Conservation (phyloP, 2,329 filamentous ascomycete genomes). For the Fragosphaeria purpurea region DNA sequence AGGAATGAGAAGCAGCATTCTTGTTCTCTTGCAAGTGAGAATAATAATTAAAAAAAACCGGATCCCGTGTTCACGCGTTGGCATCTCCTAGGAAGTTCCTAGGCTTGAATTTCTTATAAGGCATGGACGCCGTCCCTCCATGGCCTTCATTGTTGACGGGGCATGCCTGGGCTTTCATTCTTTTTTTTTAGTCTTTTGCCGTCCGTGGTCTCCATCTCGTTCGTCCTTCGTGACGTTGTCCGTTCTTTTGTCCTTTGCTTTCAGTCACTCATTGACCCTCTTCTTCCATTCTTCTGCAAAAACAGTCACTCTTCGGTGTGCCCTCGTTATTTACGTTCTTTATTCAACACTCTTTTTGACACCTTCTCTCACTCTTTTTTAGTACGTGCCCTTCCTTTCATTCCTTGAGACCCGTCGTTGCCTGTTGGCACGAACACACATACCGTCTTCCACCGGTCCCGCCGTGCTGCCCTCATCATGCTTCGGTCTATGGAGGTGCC, state of each 20-base stretch:
- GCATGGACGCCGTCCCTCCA: conserved; percentile 8
- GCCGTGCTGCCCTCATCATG: background rate
- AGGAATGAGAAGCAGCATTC: conserved; percentile 11
- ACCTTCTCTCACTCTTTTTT: background rate
- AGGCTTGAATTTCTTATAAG: conserved; percentile 8
- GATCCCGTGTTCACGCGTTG: conserved; percentile 9
- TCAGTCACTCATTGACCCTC: conserved; percentile 1
- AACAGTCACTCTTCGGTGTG: background rate
- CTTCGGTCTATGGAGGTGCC: conserved; percentile 27
- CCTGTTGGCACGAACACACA: conserved; percentile 1
- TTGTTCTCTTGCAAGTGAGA: background rate
- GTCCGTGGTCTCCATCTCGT: too few species aligned
- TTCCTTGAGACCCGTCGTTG: conserved; percentile 17
- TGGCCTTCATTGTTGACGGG: conserved; percentile 7
- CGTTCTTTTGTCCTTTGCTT: background rate
- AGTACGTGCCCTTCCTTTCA: background rate
- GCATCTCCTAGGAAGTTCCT: conserved; percentile 5
- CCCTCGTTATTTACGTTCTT: background rate
- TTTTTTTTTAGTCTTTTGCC: background rate
- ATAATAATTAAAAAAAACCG: background rate
- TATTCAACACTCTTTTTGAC: background rate
- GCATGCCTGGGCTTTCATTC: conserved; percentile 8
- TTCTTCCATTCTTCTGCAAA: background rate
- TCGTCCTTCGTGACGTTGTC: too few species aligned
- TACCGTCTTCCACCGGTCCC: too few species aligned